A percentile compares a stretch with the other conserved stretches of the same genome.
Conservation (phyloP, 352 stramenopile genomes). For the Globisporangium iwayamae region DNA sequence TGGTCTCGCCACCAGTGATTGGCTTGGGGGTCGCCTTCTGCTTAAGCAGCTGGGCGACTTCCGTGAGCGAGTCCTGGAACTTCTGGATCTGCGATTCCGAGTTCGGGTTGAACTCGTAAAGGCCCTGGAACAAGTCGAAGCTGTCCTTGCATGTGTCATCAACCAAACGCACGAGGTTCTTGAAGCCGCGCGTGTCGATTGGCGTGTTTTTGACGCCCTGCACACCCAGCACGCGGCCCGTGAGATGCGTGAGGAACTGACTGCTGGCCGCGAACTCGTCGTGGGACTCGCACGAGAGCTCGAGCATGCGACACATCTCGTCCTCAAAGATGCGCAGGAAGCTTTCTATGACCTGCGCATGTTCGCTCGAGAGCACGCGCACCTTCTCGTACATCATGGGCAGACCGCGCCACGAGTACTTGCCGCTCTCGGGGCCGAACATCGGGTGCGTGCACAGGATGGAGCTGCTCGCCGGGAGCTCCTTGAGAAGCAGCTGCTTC, state of each 20-base stretch:
- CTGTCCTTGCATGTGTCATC: constrained; percentile 96
- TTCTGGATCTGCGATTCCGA: constrained; percentile 80
- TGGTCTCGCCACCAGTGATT: constrained; percentile 19
- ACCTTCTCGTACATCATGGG: constrained; percentile 97
- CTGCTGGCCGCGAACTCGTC: constrained; percentile 96
- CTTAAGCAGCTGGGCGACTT: constrained; percentile 49
- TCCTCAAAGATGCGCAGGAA: constrained; percentile 96
- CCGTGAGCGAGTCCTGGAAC: constrained; percentile 55
- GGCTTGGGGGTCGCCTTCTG: constrained; percentile 7
- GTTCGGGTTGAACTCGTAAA: constrained; percentile 97
- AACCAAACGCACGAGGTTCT: constrained; percentile 95
- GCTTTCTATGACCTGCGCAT: constrained; percentile 71
- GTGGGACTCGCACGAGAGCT: constrained; percentile 95
- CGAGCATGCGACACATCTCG: constrained; percentile 96
- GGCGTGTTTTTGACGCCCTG: constrained; percentile 83
- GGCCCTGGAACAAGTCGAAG: constrained; percentile 97
- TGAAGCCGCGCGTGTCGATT: constrained; percentile 97
- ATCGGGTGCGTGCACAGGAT: constrained; percentile 98
- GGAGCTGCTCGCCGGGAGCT: constrained; percentile 86
- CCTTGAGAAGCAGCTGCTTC: constrained; percentile 90
- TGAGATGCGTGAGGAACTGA: constrained; percentile 98
- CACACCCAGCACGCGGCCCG: constrained; percentile 93
- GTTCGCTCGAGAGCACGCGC: constrained; percentile 62
- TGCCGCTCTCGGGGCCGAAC: constrained; percentile 96
- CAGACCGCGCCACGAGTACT: constrained; percentile 92